These are phyloP conservation scores for Lactifluus piperatus DNA, from an alignment of 768 basidiomycete genomes.

Conservation along the genomic window DNA sequence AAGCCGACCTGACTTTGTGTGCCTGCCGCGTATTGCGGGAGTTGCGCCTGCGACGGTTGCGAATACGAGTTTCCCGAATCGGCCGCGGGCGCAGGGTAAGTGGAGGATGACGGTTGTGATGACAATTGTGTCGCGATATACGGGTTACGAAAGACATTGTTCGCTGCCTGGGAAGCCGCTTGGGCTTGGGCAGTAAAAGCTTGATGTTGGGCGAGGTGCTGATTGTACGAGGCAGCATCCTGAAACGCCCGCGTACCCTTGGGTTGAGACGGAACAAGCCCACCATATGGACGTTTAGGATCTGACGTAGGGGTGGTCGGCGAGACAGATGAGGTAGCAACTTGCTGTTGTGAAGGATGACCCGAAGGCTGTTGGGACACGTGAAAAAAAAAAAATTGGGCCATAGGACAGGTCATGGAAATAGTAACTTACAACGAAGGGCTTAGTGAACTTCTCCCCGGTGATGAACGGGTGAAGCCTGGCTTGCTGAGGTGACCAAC, in stretches of 20 bases:
- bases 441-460: slow-evolving; percentile 88
- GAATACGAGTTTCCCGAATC: slow-evolving; percentile 21
- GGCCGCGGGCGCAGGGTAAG: slow-evolving; percentile 27
- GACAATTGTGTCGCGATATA: slow-evolving; percentile 49
- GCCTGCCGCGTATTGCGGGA: slow-evolving; percentile 21
- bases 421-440: slow-evolving; percentile 56
- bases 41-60: slow-evolving; percentile 14
- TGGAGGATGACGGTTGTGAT: slow-evolving; percentile 26
- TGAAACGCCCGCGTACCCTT: slow-evolving; percentile 81
- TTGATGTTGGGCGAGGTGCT: slow-evolving; percentile 91
- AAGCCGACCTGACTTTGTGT: slow-evolving; percentile 27
- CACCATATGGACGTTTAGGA: slow-evolving; percentile 87
- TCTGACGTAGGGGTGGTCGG: slow-evolving; percentile 37
- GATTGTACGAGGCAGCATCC: slow-evolving; percentile 91
- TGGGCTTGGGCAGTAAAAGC: slow-evolving; percentile 84
- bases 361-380: slow-evolving; percentile 21
- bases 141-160: slow-evolving; percentile 65
- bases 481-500: slow-evolving; percentile 98
- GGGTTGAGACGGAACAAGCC: slow-evolving; percentile 81
- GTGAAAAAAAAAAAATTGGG: not conserved
- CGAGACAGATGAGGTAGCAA: slow-evolving; percentile 26
- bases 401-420: not conserved
- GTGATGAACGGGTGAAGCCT: slow-evolving; percentile 95
- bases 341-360: slow-evolving; percentile 15
- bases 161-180: slow-evolving; percentile 61